Evolutionary conservation across 2,329 filamentous ascomycete species (phyloP), one percentile per base, ranked within the genome.

Genomic region (Beauveria sp.): DNA sequence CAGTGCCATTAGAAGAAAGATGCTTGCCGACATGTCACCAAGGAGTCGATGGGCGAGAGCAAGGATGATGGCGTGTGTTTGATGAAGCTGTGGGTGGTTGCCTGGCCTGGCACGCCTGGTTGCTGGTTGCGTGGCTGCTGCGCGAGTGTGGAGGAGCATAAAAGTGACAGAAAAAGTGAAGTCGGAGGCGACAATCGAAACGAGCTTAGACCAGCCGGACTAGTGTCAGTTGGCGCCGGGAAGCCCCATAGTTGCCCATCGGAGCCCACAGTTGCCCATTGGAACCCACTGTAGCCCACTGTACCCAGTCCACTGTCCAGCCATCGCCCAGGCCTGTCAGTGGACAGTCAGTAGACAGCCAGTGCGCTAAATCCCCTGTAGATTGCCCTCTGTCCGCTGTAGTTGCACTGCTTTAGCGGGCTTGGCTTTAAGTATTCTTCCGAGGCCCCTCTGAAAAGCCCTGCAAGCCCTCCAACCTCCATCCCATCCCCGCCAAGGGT

Each of bases 181-280:
- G 12, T 37, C 34, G 34, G 34, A 37, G 34, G 34, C 34, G 12
- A 37, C 34, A 37, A 37, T 37, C 12, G 55, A 55, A 57, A 57
- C 28, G 30, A 57, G 55, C 14, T 40, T 43, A 43, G 55, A 14
- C 44, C 12, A 16, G 55, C 41, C 34, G 14, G 24, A 16, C 40
- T 59, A 40, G 56, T 52, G 56, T 52, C 47, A 59, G 56, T 59
- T 59, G 34, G 34, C 34, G 34, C 5, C 34, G 34, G 34, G 34
- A 37, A 37, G 34, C 34, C 34, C 34, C 34, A 37, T 37, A 37
- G 34, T 37, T 37, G 34, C 34, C 34, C 34, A 37, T 37, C 28
- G 9, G 8, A 30, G 24, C 46, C 55, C 55, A 52, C 55, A 16
- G 24, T 9, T 40, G 54, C 54, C 46, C 52, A 12, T 18, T 26